Conservation (phyloP, 805 yeast species). For the Metschnikowia cubensis region DNA sequence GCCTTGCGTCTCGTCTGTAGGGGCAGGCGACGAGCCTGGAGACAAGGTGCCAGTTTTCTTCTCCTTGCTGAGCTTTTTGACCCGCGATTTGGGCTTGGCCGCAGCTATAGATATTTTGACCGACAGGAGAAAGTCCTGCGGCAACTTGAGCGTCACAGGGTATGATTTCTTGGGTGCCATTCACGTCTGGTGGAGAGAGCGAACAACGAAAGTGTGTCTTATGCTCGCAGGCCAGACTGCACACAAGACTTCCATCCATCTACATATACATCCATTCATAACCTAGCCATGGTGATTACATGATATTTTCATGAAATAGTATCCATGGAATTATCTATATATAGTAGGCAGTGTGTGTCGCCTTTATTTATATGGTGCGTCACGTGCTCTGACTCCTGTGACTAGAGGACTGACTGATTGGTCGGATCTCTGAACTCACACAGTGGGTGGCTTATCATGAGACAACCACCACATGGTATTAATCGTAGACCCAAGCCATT, state of each 20-base stretch:
- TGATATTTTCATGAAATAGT: too few relatives aligned
- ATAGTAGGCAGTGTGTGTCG: too few relatives aligned
- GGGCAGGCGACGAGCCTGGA: conserved; percentile 28
- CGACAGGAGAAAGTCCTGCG: conserved; percentile 26
- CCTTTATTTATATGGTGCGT: too few relatives aligned
- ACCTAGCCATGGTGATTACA: background rate
- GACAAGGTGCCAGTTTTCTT: conserved; percentile 20
- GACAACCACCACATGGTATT: too few relatives aligned
- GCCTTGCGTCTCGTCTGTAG: conserved; percentile 12
- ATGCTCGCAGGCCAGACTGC: background rate
- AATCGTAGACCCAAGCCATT: too few relatives aligned
- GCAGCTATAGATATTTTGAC: conserved; percentile 24
- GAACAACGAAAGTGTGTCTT: background rate
- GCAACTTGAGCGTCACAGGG: conserved; percentile 31
- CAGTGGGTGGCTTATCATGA: too few relatives aligned
- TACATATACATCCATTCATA: too few relatives aligned
- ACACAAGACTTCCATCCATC: background rate
- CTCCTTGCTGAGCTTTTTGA: conserved; percentile 30
- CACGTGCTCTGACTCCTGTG: too few relatives aligned
- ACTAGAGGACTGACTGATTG: too few relatives aligned
- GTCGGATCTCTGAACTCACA: too few relatives aligned
- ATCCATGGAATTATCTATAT: too few relatives aligned
- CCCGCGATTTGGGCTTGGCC: conserved; percentile 25
- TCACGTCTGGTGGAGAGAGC: background rate
- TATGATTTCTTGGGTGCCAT: conserved; percentile 37